A percentile compares a stretch with the other conserved stretches of the same genome.
These are phyloP conservation scores for Globisporangium lucens DNA, from an alignment of 352 stramenopile genomes.

Conservation along the genomic window DNA sequence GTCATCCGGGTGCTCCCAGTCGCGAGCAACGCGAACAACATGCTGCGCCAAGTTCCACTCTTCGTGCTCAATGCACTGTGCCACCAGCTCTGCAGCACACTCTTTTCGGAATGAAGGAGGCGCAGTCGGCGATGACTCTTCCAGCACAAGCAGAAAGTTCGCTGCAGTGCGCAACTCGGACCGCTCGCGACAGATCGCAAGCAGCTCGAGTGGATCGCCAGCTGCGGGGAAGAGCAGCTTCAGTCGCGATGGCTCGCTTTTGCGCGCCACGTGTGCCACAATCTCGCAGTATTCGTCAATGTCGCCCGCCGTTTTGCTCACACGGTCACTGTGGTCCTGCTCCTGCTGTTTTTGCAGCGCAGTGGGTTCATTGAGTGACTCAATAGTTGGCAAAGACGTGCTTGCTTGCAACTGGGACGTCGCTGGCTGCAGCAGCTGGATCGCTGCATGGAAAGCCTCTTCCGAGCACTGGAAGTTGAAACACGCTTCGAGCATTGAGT, in stretches of 20 bases:
- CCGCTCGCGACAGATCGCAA: conserved; percentile 56
- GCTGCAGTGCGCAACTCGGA: conserved; percentile 74
- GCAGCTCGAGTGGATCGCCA: conserved; percentile 64
- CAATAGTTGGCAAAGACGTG: not conserved
- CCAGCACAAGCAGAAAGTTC: conserved; percentile 81
- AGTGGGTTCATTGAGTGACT: not conserved
- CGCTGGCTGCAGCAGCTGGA: conserved; percentile 47
- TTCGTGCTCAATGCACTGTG: conserved; percentile 72
- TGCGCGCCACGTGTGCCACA: conserved; percentile 76
- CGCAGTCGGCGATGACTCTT: conserved; percentile 48
- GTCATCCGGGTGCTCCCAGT: conserved; percentile 54
- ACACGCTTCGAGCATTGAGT: conserved; percentile 73
- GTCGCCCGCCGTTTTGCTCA: conserved; percentile 22
- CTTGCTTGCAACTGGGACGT: not conserved
- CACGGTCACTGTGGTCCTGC: not conserved
- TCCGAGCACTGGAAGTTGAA: conserved; percentile 44
- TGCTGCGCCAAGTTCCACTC: conserved; percentile 73
- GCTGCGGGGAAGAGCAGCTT: conserved; percentile 63
- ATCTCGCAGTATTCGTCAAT: conserved; percentile 85
- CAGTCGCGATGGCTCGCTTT: conserved; percentile 78
- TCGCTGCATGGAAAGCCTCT: conserved; percentile 39
- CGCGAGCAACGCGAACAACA: conserved; percentile 76
- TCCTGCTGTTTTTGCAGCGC: conserved; percentile 1
- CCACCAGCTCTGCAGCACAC: conserved; percentile 58
- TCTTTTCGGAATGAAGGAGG: conserved; percentile 39